Conservation (phyloP, 331 rosid genomes). For the Acacia pycnantha region DNA sequence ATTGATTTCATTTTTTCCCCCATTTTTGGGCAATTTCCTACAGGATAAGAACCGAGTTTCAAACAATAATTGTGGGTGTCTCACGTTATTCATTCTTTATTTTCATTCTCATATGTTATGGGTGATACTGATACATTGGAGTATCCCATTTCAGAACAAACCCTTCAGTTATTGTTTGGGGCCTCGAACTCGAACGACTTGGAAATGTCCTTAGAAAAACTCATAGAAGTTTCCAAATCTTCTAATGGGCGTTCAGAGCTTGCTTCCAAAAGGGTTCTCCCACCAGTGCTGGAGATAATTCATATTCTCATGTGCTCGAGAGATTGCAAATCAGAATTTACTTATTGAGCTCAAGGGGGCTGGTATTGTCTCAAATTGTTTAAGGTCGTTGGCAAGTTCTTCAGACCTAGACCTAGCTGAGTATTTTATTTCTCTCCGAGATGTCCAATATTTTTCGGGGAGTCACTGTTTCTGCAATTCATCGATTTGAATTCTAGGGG, state of each 20-base stretch:
- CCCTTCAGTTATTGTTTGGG: constrained; percentile 33
- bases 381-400: constrained; percentile 37
- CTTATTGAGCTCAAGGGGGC: constrained; percentile 59
- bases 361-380: constrained; percentile 36
- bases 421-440: too few species aligned
- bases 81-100: constrained; percentile 5
- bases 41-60: background rate
- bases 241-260: constrained; percentile 48
- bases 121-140: constrained; percentile 30
- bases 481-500: too few species aligned
- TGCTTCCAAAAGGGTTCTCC: constrained; percentile 48
- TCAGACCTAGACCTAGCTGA: constrained; percentile 25
- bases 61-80: background rate
- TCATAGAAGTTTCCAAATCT: constrained; percentile 52
- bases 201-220: constrained; percentile 42
- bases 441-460: too few species aligned
- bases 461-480: too few species aligned
- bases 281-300: constrained; percentile 43
- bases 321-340: constrained; percentile 45
- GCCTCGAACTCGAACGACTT: constrained; percentile 45
- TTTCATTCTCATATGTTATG: constrained; percentile 20
- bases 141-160: constrained; percentile 30
- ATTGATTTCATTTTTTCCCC: background rate
- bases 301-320: constrained; percentile 68
- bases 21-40: background rate